Evolutionary conservation across 1,284 basidiomycete species (phyloP).

Genomic region (Kalmanozyma brasiliensis): DNA sequence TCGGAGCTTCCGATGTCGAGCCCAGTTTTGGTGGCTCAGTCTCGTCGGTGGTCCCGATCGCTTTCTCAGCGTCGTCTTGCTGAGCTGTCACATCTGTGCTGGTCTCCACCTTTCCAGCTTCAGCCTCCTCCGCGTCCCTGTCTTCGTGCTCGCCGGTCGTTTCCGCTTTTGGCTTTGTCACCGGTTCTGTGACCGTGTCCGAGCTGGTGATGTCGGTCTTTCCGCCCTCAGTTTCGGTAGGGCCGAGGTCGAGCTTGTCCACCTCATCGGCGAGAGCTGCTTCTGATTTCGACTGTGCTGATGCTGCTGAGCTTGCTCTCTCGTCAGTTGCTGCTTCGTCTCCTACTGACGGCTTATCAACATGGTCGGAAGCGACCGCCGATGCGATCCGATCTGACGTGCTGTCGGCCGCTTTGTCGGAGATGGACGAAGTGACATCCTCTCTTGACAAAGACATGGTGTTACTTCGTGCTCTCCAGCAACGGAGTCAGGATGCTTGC

Average conservation of each 20-base stretch:
- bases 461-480: background rate
- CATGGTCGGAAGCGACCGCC: background rate
- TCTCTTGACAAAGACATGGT: slow-evolving; percentile 20
- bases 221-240: background rate
- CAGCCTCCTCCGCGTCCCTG: background rate
- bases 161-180: background rate
- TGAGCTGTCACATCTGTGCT: background rate
- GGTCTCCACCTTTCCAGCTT: background rate
- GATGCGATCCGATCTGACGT: background rate
- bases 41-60: background rate
- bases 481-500: background rate
- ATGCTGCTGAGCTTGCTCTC: background rate
- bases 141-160: background rate
- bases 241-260: slow-evolving; percentile 13
- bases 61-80: background rate
- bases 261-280: slow-evolving; percentile 6
- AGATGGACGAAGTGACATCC: background rate
- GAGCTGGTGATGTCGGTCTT: background rate
- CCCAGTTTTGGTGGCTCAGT: slow-evolving; percentile 1
- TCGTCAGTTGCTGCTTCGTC: background rate
- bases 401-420: slow-evolving; percentile 6
- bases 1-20: slow-evolving; percentile 7
- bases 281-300: background rate
- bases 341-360: background rate
- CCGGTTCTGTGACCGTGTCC: background rate